Evolutionary conservation across 1,284 basidiomycete genomes (phyloP).

Genomic region (Irpex lacteus): DNA sequence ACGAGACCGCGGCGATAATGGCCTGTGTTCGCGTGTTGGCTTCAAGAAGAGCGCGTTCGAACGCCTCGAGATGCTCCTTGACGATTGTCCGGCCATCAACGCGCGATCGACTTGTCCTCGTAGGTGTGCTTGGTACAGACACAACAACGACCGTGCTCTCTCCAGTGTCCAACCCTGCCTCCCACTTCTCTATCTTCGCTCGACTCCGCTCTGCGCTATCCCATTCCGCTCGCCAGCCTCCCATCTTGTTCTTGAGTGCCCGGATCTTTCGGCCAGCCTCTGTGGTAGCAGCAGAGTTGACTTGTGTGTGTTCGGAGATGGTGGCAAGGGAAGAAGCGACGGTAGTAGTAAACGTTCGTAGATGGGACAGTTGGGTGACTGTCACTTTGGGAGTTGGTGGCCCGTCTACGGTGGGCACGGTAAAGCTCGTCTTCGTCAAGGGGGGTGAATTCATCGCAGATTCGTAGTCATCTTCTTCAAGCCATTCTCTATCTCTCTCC

Average conservation of each 20-base stretch:
- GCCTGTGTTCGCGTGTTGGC: conserved; percentile 71
- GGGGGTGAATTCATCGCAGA: conserved; percentile 31
- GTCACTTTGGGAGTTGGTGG: conserved; percentile 53
- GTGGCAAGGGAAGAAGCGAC: conserved; percentile 70
- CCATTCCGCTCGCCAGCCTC: conserved; percentile 73
- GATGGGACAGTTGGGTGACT: conserved; percentile 60
- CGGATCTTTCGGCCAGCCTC: conserved; percentile 81
- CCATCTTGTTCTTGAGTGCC: conserved; percentile 76
- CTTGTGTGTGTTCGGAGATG: conserved; percentile 83
- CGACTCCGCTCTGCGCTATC: conserved; percentile 79
- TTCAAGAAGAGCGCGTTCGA: conserved; percentile 65
- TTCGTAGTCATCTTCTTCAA: conserved; percentile 41
- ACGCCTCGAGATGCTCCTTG: conserved; percentile 71
- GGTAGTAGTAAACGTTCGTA: conserved; percentile 69
- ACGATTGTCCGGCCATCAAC: conserved; percentile 66
- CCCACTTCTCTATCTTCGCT: conserved; percentile 72
- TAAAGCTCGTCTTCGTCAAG: conserved; percentile 47
- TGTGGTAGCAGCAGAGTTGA: conserved; percentile 76
- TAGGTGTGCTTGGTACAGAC: conserved; percentile 27
- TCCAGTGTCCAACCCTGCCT: conserved; percentile 53
- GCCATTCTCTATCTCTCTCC: conserved; percentile 37
- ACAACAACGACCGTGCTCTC: conserved; percentile 28
- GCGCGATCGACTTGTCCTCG: conserved; percentile 26
- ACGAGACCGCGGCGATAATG: conserved; percentile 62
- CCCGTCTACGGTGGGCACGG: conserved; percentile 41